phyloP scores from a whole-genome alignment of 225 moss, liverwort and hornwort genomes.

The Asterella californica region DNA sequence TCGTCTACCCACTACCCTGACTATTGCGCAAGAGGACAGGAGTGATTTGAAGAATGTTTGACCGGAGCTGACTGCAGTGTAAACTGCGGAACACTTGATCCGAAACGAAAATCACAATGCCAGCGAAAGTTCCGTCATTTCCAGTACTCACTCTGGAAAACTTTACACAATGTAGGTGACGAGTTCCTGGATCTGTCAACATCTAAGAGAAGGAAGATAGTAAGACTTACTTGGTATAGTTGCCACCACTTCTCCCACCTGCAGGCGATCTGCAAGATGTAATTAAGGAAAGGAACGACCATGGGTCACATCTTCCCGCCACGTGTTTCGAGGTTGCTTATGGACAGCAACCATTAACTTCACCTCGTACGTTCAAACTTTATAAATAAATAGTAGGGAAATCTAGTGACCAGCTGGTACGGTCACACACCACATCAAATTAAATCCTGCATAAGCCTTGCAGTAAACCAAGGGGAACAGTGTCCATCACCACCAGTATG shows the following conservation, averaged over 20 bases:
- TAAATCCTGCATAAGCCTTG: neutral
- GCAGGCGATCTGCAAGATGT: conserved; percentile 59
- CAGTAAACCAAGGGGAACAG: too few species aligned
- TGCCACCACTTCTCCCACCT: conserved; percentile 81
- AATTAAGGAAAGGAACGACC: conserved; percentile 35
- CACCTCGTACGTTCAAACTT: neutral
- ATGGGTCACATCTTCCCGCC: neutral
- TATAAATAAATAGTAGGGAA: neutral
- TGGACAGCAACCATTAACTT: neutral
- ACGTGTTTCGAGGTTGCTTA: neutral
- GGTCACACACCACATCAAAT: neutral
- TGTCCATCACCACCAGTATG: neutral
- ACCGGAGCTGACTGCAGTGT: neutral
- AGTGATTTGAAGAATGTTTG: neutral
- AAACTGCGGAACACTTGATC: neutral
- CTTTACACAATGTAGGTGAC: neutral
- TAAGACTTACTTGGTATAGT: conserved; percentile 53
- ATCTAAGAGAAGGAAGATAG: neutral
- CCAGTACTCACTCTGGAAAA: neutral
- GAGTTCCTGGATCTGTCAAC: conserved; percentile 4
- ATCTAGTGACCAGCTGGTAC: neutral
- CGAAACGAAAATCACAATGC: neutral
- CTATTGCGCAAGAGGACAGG: neutral
- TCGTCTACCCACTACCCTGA: neutral
- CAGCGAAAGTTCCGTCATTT: neutral